Evolutionary conservation across 164 flowering plant species (phyloP).

Genomic region (Berberis thunbergii): DNA sequence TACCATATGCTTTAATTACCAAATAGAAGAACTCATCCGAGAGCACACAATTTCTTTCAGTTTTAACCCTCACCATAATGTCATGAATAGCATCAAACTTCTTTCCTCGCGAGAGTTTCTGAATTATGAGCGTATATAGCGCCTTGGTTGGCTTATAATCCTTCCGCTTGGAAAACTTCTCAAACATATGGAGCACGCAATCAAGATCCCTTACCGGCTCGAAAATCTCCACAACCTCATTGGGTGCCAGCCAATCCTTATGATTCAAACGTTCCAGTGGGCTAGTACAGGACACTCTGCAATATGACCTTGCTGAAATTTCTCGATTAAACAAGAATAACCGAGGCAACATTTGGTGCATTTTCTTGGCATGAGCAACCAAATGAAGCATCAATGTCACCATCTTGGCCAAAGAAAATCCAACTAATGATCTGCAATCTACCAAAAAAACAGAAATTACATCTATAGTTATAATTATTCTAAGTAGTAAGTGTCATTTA

Average conservation of each 20-base stretch:
- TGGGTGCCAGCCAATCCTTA: conserved; percentile 78
- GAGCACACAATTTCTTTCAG: conserved; percentile 37
- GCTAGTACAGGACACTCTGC: conserved; percentile 2
- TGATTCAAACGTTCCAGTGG: conserved; percentile 31
- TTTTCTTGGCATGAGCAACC: too few relatives aligned
- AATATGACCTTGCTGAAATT: conserved; percentile 3
- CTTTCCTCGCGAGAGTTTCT: conserved; percentile 43
- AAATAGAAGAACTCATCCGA: conserved; percentile 63
- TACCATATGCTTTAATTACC: conserved; percentile 57
- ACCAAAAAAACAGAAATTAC: too few relatives aligned
- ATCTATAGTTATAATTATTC: too few relatives aligned
- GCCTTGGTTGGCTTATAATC: conserved; percentile 79
- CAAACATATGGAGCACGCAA: conserved; percentile 26
- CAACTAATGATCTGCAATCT: too few relatives aligned
- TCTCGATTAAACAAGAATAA: background rate
- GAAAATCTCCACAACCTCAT: conserved; percentile 45
- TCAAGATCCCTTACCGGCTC: conserved; percentile 38
- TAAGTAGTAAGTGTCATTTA: too few relatives aligned
- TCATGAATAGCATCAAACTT: conserved; percentile 48
- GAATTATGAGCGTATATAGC: conserved; percentile 42
- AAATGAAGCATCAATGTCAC: too few relatives aligned
- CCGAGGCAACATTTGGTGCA: too few relatives aligned
- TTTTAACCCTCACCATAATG: conserved; percentile 35
- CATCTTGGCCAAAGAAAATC: too few relatives aligned
- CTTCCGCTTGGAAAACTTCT: conserved; percentile 45